Conservation (phyloP, 768 basidiomycete genomes). For the Cyathus striatus region DNA sequence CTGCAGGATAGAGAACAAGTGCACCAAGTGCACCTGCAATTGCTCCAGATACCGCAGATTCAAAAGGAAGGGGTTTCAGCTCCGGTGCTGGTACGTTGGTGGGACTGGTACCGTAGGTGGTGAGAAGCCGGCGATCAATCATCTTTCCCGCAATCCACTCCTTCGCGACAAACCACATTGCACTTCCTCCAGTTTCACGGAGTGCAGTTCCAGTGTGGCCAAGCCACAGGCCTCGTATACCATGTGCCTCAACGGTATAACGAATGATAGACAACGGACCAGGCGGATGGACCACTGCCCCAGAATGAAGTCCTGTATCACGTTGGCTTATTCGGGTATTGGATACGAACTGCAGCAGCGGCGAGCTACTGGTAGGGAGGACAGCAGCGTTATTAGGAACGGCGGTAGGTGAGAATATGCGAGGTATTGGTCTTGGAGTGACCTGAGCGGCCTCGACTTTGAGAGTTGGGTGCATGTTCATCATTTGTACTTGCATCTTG, state of each 20-base stretch:
- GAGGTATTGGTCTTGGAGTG: conserved; percentile 5
- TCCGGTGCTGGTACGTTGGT: conserved; percentile 1
- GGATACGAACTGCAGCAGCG: background rate
- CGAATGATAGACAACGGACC: conserved; percentile 71
- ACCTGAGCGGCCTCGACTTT: conserved; percentile 12
- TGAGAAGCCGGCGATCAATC: conserved; percentile 39
- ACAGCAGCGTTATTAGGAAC: conserved; percentile 4
- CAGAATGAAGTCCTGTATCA: background rate
- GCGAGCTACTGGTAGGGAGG: background rate
- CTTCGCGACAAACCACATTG: conserved; percentile 89
- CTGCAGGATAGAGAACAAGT: conserved; percentile 89
- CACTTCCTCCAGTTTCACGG: conserved; percentile 87
- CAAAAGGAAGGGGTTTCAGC: conserved; percentile 44
- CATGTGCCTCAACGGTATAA: conserved; percentile 58
- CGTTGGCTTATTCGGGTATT: background rate
- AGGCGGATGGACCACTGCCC: conserved; percentile 33
- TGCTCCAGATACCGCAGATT: conserved; percentile 84
- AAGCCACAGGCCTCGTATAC: conserved; percentile 89
- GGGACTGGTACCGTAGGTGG: conserved; percentile 6
- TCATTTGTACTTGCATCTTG: conserved; percentile 96
- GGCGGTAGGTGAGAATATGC: conserved; percentile 7
- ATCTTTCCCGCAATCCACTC: conserved; percentile 68
- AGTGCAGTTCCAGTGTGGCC: conserved; percentile 93
- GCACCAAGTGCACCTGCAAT: conserved; percentile 84
- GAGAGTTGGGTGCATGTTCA: conserved; percentile 29